Evolutionary conservation across 1,139 yeast species (phyloP).

Genomic region (Candida sanyaensis): DNA sequence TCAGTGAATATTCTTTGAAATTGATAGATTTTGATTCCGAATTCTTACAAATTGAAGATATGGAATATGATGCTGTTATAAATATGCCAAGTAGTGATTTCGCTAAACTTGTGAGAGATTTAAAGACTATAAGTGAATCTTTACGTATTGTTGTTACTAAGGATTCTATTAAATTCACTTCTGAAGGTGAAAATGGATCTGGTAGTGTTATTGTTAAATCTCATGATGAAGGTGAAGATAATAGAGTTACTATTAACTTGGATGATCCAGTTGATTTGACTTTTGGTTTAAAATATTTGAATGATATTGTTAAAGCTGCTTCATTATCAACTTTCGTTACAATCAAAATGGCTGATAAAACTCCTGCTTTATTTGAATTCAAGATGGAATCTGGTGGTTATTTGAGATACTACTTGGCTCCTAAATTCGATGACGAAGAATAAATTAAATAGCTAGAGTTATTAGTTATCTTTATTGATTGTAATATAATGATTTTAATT

Average conservation of each 20-base stretch:
- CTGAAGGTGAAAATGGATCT: conserved; percentile 91
- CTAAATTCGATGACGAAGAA: conserved; percentile 92
- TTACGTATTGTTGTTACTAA: conserved; percentile 84
- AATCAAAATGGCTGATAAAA: conserved; percentile 82
- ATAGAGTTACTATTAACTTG: conserved; percentile 73
- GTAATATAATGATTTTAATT: neutral
- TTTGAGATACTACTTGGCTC: conserved; percentile 94
- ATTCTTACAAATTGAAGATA: conserved; percentile 89
- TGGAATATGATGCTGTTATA: conserved; percentile 85
- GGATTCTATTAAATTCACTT: conserved; percentile 86
- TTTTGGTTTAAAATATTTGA: conserved; percentile 87
- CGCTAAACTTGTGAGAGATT: conserved; percentile 86
- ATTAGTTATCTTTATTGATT: neutral
- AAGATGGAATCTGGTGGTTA: conserved; percentile 87
- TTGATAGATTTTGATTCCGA: conserved; percentile 97
- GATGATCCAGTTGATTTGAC: conserved; percentile 86
- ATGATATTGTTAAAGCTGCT: conserved; percentile 91
- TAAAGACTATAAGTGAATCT: conserved; percentile 84
- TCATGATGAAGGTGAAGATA: conserved; percentile 74
- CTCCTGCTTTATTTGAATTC: conserved; percentile 94
- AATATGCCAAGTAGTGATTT: conserved; percentile 88
- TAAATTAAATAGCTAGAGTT: conserved; percentile 19
- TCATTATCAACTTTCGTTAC: conserved; percentile 75
- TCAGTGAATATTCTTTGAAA: conserved; percentile 88
- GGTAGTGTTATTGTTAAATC: conserved; percentile 90